Percentiles rank a stretch among this genome's conserved stretches.
These are phyloP conservation scores for Phalaenopsis aphrodite DNA, from an alignment of 106 monocot genomes.

Conservation along the genomic window DNA sequence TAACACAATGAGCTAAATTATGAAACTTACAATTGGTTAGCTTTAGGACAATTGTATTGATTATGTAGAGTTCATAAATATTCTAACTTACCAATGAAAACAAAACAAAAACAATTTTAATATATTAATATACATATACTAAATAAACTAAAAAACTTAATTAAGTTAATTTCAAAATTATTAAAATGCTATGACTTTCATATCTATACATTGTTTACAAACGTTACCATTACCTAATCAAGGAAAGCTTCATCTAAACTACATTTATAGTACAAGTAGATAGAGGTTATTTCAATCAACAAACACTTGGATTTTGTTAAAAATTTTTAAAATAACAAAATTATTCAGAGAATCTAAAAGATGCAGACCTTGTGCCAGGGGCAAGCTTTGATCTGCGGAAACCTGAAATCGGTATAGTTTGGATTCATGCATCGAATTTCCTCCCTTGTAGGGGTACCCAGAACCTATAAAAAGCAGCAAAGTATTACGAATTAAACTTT, in stretches of 20 bases:
- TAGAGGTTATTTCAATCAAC: background rate
- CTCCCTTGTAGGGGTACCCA: constrained; percentile 76
- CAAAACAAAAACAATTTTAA: too few species aligned
- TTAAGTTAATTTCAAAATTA: too few species aligned
- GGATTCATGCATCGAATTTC: constrained; percentile 88
- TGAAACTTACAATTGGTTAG: background rate
- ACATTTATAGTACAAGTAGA: background rate
- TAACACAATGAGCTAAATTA: background rate
- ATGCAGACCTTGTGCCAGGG: constrained; percentile 71
- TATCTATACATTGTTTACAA: too few species aligned
- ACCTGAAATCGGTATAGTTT: constrained; percentile 63
- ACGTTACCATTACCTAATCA: too few species aligned
- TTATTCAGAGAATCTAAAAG: background rate
- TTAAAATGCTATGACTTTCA: too few species aligned
- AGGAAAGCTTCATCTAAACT: background rate
- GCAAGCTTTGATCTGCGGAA: constrained; percentile 77
- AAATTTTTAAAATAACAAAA: background rate
- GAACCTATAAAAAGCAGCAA: constrained; percentile 35
- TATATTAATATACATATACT: too few species aligned
- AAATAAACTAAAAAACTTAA: too few species aligned
- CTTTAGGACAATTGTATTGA: too few species aligned
- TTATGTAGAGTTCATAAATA: too few species aligned
- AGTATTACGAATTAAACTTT: background rate
- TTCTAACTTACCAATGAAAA: too few species aligned
- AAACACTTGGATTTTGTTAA: background rate